Evolutionary conservation across 768 basidiomycete species (phyloP).

Genomic region (Pisolithus albus): DNA sequence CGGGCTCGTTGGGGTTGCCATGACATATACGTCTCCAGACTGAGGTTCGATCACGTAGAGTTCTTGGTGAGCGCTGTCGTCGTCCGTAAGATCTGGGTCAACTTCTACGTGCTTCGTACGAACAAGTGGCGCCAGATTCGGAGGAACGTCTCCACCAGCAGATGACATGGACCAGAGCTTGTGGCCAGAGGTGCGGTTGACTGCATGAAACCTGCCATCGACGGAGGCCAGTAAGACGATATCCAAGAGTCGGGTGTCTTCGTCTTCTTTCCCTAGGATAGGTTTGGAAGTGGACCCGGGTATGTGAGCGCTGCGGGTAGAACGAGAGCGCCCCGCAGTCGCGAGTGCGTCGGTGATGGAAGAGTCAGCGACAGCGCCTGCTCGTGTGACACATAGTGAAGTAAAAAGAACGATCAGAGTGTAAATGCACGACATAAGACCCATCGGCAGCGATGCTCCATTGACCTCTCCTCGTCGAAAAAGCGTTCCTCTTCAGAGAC

Average conservation of each 20-base stretch:
- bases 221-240: slow-evolving; percentile 87
- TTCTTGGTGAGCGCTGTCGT: slow-evolving; percentile 51
- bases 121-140: slow-evolving; percentile 66
- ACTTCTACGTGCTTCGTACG: slow-evolving; percentile 57
- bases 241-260: slow-evolving; percentile 64
- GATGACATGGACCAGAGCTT: slow-evolving; percentile 86
- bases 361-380: slow-evolving; percentile 23
- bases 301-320: slow-evolving; percentile 19
- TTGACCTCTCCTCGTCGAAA: slow-evolving; percentile 12
- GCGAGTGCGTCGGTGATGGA: slow-evolving; percentile 23
- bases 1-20: slow-evolving; percentile 57
- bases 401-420: slow-evolving; percentile 22
- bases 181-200: slow-evolving; percentile 80
- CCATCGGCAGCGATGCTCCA: slow-evolving; percentile 32
- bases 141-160: slow-evolving; percentile 39
- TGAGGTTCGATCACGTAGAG: slow-evolving; percentile 94
- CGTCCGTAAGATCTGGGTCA: slow-evolving; percentile 51
- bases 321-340: slow-evolving; percentile 11
- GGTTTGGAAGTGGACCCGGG: slow-evolving; percentile 7
- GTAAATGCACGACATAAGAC: slow-evolving; percentile 20
- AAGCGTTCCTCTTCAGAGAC: not conserved
- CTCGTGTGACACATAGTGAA: slow-evolving; percentile 27
- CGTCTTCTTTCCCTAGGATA: slow-evolving; percentile 10
- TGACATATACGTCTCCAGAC: slow-evolving; percentile 88
- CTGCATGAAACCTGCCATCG: slow-evolving; percentile 91